Base-by-base conservation (phyloP, 129 eudicot genomes). In the Helichrysum umbraculigerum region DNA sequence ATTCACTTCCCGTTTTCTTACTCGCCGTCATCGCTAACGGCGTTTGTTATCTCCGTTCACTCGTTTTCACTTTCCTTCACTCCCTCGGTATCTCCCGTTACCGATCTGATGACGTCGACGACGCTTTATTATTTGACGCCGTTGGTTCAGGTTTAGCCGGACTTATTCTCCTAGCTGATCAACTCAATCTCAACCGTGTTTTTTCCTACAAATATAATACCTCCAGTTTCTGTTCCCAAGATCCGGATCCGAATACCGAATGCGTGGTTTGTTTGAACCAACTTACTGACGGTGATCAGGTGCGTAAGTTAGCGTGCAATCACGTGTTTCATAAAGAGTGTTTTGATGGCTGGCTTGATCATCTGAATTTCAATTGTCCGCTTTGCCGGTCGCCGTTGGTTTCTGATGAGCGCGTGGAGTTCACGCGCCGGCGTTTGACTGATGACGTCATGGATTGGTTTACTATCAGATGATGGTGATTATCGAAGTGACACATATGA, bases 241-340 rank as follows among this genome's bases (percentile, higher is more conserved):
- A 41, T 41, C 47, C 47, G 47, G 47, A 41, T 41, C 47, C 47
- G 47, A 41, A 41, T 41, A 30, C 68, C 2, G 87, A 86, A 16
- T 93, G 98, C 37, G 87, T 93, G 71, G 87, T 93, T 28, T 93
- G 98, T 21, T 83, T 93, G 86, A 84, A 83, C 86, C 64, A 71
- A 71, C 52, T 93, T 14, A 70, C 44, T 9, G 83, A 88, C 4
- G 96, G 98, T 0, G 96, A 90, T 15, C 82, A 63, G 29, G 90
- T 93, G 81, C 90, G 95, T 25, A 85, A 71, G 84, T 63, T 93
- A 7, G 80, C 84, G 7, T 93, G 98, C 84, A 69, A 83, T 9
- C 98, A 93, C 70, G 95, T 90, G 10, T 93, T 93, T 71, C 98
- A 93, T 34, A 88, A 83, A 82, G 89, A 84, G 42, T 93, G 98